Evolutionary conservation across 2,329 filamentous ascomycete species (phyloP), one percentile per base, ranked within the genome.

Genomic region (Exophiala spinifera): DNA sequence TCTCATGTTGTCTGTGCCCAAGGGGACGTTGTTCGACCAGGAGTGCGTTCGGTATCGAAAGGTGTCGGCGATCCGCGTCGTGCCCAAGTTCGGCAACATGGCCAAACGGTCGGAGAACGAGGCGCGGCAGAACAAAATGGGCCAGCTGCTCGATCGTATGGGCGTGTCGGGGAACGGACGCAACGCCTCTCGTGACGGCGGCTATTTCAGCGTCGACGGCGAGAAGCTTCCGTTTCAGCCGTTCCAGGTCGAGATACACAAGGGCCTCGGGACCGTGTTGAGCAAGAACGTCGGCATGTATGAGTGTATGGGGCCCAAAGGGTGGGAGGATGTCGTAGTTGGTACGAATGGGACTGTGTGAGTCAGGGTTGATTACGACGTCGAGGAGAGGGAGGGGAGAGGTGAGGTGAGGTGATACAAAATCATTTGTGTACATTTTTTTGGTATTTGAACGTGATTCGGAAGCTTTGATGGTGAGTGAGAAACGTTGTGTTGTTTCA

Each of bases 201-300:
- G 92, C 1, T 94, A 88, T 69, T 95, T 99, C 68, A 95, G 90
- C 69, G 90, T 99, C 61, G 94, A 97, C 66, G 94, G 94, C 34
- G 94, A 99, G 73, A 80, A 82, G 50, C 79, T 95, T 2, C 88
- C 90, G 0, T 97, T 95, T 68, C 86, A 86, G 64, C 87, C 89
- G 0, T 95, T 96, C 68, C 94, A 99, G 74, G 89, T 86, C 2
- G 94, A 99, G 72, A 79, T 96, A 5, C 90, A 96, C 69, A 81
- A 77, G 49, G 88, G 87, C 0, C 76, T 99, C 20, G 94, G 89
- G 1, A 89, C 88, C 3, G 88, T 92, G n/a, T 75, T 97, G 60
- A 89, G 89, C 46, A 89, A 87, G 72, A 82, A 77, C 23, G 88
- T 81, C 2, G 77, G 84, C 56, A 72, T 80, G 51, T 96, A 90